A percentile compares a stretch with the other conserved stretches of the same genome.
These are phyloP conservation scores for Podaxis sp. DNA, from an alignment of 768 basidiomycete genomes.

Conservation along the genomic window DNA sequence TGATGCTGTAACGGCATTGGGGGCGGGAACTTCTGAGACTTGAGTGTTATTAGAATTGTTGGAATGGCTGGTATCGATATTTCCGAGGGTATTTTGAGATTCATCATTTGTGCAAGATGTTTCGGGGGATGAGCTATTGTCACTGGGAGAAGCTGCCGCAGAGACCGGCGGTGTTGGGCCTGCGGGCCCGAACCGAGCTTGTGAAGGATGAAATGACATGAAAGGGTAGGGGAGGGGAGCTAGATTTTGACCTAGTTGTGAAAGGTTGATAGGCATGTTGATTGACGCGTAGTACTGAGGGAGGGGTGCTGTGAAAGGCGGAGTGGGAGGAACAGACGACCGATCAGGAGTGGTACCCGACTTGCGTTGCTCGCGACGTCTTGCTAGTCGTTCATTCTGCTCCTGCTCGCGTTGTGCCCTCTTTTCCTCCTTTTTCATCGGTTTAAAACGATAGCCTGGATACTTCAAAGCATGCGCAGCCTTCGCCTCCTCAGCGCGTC, in stretches of 20 bases:
- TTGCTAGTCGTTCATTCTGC: conserved; percentile 31
- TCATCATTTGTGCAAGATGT: not conserved
- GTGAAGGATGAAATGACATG: conserved; percentile 22
- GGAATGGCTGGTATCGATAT: conserved; percentile 9
- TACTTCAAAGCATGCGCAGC: conserved; percentile 49
- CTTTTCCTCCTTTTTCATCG: conserved; percentile 54
- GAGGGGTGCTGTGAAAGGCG: conserved; percentile 16
- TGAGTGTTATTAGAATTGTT: conserved; percentile 1
- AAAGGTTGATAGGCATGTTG: conserved; percentile 17
- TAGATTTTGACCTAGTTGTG: conserved; percentile 2
- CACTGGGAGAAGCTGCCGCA: conserved; percentile 45
- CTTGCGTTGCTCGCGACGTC: conserved; percentile 19
- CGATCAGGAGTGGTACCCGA: conserved; percentile 14
- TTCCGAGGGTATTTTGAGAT: conserved; percentile 7
- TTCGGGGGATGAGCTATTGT: conserved; percentile 14
- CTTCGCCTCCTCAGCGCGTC: conserved; percentile 52
- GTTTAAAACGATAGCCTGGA: conserved; percentile 59
- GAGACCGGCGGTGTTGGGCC: conserved; percentile 58
- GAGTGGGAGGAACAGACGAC: conserved; percentile 18
- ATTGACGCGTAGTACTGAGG: conserved; percentile 18
- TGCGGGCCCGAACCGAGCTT: conserved; percentile 33
- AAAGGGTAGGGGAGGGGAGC: conserved; percentile 20
- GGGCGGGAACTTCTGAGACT: not conserved
- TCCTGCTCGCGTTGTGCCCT: conserved; percentile 40
- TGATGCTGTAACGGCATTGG: not conserved